Percentiles rank a stretch among this genome's conserved stretches.
These are phyloP conservation scores for Dactylonectria estremocensis DNA, from an alignment of 2,329 filamentous ascomycete genomes.

Conservation along the genomic window DNA sequence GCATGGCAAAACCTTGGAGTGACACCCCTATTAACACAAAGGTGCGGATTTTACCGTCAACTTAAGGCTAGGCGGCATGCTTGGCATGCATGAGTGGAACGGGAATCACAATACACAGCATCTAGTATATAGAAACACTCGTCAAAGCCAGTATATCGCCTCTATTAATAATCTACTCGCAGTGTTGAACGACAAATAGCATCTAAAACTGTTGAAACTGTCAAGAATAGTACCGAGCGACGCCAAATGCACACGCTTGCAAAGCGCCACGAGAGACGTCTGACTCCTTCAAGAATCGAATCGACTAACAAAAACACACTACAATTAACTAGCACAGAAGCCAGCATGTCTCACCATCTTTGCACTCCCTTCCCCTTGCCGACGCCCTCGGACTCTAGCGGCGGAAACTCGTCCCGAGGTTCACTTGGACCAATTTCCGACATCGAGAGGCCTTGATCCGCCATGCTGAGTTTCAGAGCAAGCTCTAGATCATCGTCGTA, in stretches of 20 bases:
- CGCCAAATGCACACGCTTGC: slow-evolving; percentile 7
- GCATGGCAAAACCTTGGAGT: no score
- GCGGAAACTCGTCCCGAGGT: slow-evolving; percentile 58
- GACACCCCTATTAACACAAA: no score
- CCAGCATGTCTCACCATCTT: slow-evolving; percentile 44
- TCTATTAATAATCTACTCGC: slow-evolving; percentile 5
- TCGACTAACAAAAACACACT: slow-evolving; percentile 13
- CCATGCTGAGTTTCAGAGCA: slow-evolving; percentile 72
- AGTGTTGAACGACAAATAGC: slow-evolving; percentile 1
- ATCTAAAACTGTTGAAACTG: not conserved
- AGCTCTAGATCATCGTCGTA: slow-evolving; percentile 72
- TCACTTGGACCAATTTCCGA: slow-evolving; percentile 28
- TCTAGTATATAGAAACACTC: no score
- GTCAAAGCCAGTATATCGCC: no score
- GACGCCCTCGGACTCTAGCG: slow-evolving; percentile 56
- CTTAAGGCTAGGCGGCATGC: not conserved
- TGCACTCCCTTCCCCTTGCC: slow-evolving; percentile 61
- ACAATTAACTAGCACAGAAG: not conserved
- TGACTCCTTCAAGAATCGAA: not conserved
- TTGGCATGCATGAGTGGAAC: not conserved
- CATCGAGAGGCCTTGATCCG: slow-evolving; percentile 61
- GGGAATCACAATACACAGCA: not conserved
- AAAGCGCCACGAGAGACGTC: slow-evolving; percentile 6
- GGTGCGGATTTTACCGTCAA: not conserved
- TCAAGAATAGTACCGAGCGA: slow-evolving; percentile 3